phyloP scores from a whole-genome alignment of 2,329 filamentous ascomycete genomes.

The Colletotrichum plurivorum region DNA sequence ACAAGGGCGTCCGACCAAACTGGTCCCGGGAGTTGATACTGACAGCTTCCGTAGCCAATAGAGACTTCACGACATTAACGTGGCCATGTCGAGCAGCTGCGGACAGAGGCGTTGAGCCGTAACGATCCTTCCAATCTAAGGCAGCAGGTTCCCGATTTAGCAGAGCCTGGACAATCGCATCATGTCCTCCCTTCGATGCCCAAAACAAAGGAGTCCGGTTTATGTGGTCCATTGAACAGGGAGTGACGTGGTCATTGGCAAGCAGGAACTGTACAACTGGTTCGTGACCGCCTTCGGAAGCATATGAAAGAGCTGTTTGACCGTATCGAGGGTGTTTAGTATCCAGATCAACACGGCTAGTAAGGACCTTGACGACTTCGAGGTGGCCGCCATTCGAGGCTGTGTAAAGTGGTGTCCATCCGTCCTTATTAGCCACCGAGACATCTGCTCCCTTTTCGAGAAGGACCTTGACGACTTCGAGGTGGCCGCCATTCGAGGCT shows the following conservation, averaged over 20 bases:
- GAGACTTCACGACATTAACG: background rate
- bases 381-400: too few species aligned
- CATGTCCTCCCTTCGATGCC: background rate
- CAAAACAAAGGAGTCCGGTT: background rate
- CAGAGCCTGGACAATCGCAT: background rate
- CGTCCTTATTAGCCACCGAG: too few species aligned
- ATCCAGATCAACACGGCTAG: background rate
- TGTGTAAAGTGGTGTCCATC: too few species aligned
- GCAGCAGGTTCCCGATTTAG: background rate
- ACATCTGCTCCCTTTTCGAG: too few species aligned
- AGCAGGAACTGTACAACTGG: background rate
- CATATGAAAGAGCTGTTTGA: background rate
- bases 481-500: background rate
- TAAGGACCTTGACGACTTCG: too few species aligned
- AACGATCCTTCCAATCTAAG: background rate
- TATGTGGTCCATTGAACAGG: background rate
- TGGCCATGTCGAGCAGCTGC: background rate
- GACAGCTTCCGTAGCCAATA: background rate
- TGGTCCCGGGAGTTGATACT: background rate
- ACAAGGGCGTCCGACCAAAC: constrained; percentile 1
- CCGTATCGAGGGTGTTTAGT: background rate
- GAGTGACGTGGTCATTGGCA: background rate
- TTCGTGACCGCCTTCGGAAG: background rate
- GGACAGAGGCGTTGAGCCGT: background rate
- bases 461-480: too few species aligned